Conservation (phyloP, 352 stramenopile species). For the Aphanomyces euteiches region DNA sequence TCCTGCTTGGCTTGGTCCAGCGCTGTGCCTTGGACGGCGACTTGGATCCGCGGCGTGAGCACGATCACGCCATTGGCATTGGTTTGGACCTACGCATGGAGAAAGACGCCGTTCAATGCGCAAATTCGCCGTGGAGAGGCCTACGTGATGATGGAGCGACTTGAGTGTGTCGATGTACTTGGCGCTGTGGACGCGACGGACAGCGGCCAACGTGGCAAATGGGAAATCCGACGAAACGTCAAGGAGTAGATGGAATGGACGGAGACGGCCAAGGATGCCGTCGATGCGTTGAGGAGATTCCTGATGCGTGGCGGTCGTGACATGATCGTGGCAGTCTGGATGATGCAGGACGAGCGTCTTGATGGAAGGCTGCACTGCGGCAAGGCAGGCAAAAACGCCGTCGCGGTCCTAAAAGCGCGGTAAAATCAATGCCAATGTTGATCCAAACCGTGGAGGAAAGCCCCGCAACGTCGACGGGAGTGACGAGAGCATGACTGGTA, state of each 20-base stretch:
- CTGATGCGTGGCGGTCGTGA: constrained; percentile 39
- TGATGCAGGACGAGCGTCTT: constrained; percentile 87
- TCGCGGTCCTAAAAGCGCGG: background rate
- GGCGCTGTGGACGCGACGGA: constrained; percentile 77
- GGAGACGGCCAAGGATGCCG: constrained; percentile 58
- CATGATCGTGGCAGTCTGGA: constrained; percentile 85
- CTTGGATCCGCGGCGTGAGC: constrained; percentile 32
- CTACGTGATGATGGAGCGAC: constrained; percentile 69
- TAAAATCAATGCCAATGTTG: background rate
- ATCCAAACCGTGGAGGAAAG: constrained; percentile 7
- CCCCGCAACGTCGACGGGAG: constrained; percentile 17
- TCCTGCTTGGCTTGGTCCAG: constrained; percentile 30
- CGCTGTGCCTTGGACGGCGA: constrained; percentile 28
- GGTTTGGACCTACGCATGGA: constrained; percentile 16
- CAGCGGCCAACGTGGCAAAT: constrained; percentile 58
- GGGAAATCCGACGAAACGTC: constrained; percentile 80
- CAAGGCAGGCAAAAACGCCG: constrained; percentile 3
- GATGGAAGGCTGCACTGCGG: constrained; percentile 39
- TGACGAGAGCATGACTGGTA: background rate
- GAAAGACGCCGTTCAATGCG: too few species aligned
- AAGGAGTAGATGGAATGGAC: constrained; percentile 55
- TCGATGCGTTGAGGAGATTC: constrained; percentile 68
- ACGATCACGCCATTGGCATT: constrained; percentile 18
- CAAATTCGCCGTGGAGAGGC: too few species aligned
- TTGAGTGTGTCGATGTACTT: constrained; percentile 90